A percentile compares a stretch with the other conserved stretches of the same genome.
phyloP scores from a whole-genome alignment of 2,329 filamentous ascomycete species.

The Phaeophleospora eucalypticola region DNA sequence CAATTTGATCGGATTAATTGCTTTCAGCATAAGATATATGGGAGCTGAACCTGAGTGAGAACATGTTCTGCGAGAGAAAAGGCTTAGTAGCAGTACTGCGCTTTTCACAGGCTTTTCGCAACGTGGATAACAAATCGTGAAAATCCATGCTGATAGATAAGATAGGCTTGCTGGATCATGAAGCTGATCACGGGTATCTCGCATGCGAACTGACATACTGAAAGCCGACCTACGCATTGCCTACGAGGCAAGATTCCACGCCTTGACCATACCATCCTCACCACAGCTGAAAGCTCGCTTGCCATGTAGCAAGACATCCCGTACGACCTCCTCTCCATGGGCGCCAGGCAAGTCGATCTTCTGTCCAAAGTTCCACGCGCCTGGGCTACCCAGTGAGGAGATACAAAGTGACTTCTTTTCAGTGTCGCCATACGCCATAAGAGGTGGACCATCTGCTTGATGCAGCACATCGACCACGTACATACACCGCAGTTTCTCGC shows the following conservation, averaged over 20 bases:
- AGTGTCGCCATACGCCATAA: constrained; percentile 31
- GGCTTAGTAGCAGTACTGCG: too few relatives aligned
- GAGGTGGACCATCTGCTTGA: constrained; percentile 26
- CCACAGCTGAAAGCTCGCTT: constrained; percentile 41
- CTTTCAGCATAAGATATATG: too few relatives aligned
- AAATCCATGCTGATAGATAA: too few relatives aligned
- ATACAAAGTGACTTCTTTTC: constrained; percentile 27
- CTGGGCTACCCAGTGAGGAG: constrained; percentile 22
- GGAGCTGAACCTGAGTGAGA: too few relatives aligned
- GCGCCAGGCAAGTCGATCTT: constrained; percentile 37
- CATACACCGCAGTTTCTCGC: constrained; percentile 62
- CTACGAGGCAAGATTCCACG: constrained; percentile 36
- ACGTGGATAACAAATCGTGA: too few relatives aligned
- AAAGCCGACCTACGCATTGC: constrained; percentile 5
- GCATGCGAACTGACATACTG: not conserved
- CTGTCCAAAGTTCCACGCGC: constrained; percentile 27
- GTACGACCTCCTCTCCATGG: constrained; percentile 47
- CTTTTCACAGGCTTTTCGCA: too few relatives aligned
- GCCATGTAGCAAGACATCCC: constrained; percentile 41
- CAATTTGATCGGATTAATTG: too few relatives aligned
- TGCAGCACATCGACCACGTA: constrained; percentile 68
- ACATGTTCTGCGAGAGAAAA: too few relatives aligned
- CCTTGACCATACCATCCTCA: constrained; percentile 46
- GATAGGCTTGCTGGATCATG: too few relatives aligned
- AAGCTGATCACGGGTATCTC: not conserved